Evolutionary conservation across 2,329 filamentous ascomycete species (phyloP).

Genomic region (Pestalotiopsis sp.): DNA sequence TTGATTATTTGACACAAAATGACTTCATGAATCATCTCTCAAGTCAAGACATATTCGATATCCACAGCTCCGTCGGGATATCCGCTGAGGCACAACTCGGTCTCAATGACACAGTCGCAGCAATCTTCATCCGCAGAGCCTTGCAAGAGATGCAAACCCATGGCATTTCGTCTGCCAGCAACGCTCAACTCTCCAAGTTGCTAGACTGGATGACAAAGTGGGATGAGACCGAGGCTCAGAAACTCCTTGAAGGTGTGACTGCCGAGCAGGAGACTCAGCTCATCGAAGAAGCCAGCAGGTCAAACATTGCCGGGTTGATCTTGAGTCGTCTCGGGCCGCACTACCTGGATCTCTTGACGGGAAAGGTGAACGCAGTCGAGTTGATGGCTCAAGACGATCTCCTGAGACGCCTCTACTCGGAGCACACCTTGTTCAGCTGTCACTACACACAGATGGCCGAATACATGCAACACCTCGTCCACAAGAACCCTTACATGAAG

Average conservation of each 20-base stretch:
- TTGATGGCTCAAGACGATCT: slow-evolving; percentile 6
- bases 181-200: slow-evolving; percentile 12
- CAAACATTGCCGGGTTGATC: slow-evolving; percentile 7
- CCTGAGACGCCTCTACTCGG: slow-evolving; percentile 6
- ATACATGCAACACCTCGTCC: slow-evolving; percentile 1
- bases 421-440: slow-evolving; percentile 2
- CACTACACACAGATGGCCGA: slow-evolving; percentile 8
- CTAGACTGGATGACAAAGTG: slow-evolving; percentile 15
- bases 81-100: not conserved
- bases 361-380: not conserved
- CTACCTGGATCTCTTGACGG: slow-evolving; percentile 6
- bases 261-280: slow-evolving; percentile 10
- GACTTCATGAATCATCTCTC: slow-evolving; percentile 3
- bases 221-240: not conserved
- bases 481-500: slow-evolving; percentile 13
- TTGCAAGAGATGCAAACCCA: not conserved
- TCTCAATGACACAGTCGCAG: slow-evolving; percentile 13
- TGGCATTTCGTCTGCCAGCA: slow-evolving; percentile 1
- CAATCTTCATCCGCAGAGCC: slow-evolving; percentile 15
- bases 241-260: not conserved
- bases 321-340: slow-evolving; percentile 11
- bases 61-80: not conserved
- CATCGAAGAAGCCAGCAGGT: slow-evolving; percentile 11
- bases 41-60: slow-evolving; percentile 2
- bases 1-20: slow-evolving; percentile 7